Evolutionary conservation across 2,329 filamentous ascomycete species (phyloP), one percentile per base, ranked within the genome.

Genomic region (Claviceps lovelessii): DNA sequence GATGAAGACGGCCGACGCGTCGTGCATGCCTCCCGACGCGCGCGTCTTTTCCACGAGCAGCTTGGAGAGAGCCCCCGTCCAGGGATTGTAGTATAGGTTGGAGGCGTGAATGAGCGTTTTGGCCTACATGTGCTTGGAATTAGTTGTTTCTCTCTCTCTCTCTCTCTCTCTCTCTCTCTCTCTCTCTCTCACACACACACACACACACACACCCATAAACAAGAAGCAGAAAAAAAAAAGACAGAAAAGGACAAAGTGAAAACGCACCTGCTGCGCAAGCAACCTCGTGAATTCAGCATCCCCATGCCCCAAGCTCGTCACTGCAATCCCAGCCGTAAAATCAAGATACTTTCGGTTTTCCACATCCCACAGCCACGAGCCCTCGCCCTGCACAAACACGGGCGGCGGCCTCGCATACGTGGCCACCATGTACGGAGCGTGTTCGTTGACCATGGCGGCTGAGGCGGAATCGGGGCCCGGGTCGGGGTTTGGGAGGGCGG

Each of bases 81-180:
- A 96, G 2, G 86, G 85, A 72, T 97, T 98, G 72, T 96, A 87
- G 78, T 97, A 98, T 23, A 98, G 80, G 70, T 98, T 98, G 11
- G 90, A 96, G 49, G 88, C 86, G 70, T 98, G 93, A 55, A 96
- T 79, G 51, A 98, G 80, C 8, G 84, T 90, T 64, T 85, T 76
- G 35, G 84, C 77, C 81, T 52, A 11, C 11, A 10, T 3, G n/a
- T 7, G 31, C 31, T 23, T 35, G 10, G 28, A 4, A 49, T 49
- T 31, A 33, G 9, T 19, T 23, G 23, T 23, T 23, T 23, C 23
- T 23, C 23, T 23, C 23, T 23, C 23, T 23, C 23, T 23, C 23
- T 23, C 23, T 23, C 23, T 23, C 23, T 23, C 23, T 23, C 23
- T 23, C 23, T 23, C 23, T 23, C 23, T 23, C 23, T 23, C 23